Percentiles rank a stretch among this genome's conserved stretches.
phyloP scores from a whole-genome alignment of 768 basidiomycete species.

The Agaricus sinodeliciosus region DNA sequence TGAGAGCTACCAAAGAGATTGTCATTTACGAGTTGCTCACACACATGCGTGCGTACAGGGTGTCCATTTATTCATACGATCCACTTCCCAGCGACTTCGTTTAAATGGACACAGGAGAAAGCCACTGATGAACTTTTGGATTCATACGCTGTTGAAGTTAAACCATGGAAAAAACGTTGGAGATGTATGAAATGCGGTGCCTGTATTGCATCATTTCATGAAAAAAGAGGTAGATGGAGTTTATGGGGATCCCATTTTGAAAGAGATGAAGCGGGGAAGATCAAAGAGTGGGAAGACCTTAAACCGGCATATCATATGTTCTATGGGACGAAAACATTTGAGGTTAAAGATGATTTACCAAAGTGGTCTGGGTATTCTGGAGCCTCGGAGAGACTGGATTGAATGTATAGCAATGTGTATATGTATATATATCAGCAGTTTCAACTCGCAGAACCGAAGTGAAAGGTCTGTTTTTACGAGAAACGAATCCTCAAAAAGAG shows the following conservation, averaged over 20 bases:
- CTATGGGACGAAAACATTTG: slow-evolving; percentile 55
- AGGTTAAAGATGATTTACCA: slow-evolving; percentile 45
- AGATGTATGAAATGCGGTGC: slow-evolving; percentile 59
- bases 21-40: not conserved
- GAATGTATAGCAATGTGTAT: slow-evolving; percentile 5
- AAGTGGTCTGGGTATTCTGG: slow-evolving; percentile 67
- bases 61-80: slow-evolving; percentile 58
- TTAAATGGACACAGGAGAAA: slow-evolving; percentile 46
- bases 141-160: slow-evolving; percentile 37
- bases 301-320: slow-evolving; percentile 64
- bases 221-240: slow-evolving; percentile 40
- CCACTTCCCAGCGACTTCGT: slow-evolving; percentile 44
- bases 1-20: slow-evolving; percentile 15
- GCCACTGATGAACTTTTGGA: slow-evolving; percentile 33
- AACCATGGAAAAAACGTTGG: slow-evolving; percentile 55
- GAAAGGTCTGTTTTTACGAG: too few species aligned
- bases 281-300: slow-evolving; percentile 45
- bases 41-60: too few species aligned
- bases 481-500: too few species aligned
- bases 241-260: slow-evolving; percentile 54
- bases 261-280: slow-evolving; percentile 42
- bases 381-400: slow-evolving; percentile 28
- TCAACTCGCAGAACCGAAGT: not conserved
- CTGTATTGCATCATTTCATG: slow-evolving; percentile 46
- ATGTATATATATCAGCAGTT: not conserved